phyloP scores from a whole-genome alignment of 73 alveolate species.

The Durusdinium trenchii region DNA sequence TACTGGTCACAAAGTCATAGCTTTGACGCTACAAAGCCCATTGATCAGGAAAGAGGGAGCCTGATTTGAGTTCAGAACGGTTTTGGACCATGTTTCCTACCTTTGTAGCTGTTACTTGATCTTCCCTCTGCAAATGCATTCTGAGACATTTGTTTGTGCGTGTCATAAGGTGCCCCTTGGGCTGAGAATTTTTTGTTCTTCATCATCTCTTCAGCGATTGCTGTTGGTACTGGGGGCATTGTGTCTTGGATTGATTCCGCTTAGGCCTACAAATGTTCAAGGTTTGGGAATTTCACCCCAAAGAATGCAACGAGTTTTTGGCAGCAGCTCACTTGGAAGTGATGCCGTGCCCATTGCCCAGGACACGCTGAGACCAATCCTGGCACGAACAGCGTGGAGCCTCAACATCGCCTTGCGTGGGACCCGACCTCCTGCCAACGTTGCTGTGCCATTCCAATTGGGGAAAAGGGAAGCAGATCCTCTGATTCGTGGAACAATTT shows the following conservation, averaged over 20 bases:
- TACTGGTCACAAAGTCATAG: neutral
- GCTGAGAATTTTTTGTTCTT: neutral
- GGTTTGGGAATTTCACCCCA: no score
- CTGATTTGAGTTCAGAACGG: neutral
- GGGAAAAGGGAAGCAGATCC: neutral
- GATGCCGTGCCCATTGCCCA: no score
- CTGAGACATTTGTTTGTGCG: neutral
- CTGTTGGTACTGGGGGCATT: conserved; percentile 23
- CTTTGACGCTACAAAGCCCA: neutral
- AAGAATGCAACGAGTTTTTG: no score
- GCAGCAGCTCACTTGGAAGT: no score
- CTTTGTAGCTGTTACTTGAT: neutral
- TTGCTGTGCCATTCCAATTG: no score
- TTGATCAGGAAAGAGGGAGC: neutral
- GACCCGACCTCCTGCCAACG: neutral
- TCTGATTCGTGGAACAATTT: no score
- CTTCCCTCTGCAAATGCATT: neutral
- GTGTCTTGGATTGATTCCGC: neutral
- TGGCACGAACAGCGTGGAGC: neutral
- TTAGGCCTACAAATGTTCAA: no score
- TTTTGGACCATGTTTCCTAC: neutral
- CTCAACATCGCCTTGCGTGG: neutral
- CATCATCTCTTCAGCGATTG: neutral
- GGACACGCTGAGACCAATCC: neutral
- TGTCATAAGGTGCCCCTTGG: neutral